Evolutionary conservation across 371 early-diverging fungal genomes (phyloP).

Genomic region (Agmasoma carcini): DNA sequence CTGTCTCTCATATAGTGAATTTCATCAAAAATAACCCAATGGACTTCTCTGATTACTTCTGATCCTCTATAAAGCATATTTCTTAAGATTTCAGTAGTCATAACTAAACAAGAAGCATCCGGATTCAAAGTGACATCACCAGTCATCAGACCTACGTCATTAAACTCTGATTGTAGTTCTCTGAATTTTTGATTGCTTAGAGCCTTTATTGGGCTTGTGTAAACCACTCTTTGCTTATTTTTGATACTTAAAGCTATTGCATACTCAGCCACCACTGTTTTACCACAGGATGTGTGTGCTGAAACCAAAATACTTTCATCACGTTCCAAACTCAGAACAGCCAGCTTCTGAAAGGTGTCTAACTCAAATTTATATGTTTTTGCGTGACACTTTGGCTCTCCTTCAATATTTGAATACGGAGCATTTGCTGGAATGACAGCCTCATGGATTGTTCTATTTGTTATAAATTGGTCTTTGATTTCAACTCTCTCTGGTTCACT

Average conservation of each 20-base stretch:
- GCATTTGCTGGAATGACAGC: conserved; percentile 45
- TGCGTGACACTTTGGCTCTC: conserved; percentile 57
- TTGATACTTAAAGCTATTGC: conserved; percentile 82
- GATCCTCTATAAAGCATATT: conserved; percentile 95
- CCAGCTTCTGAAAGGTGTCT: conserved; percentile 89
- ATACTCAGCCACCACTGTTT: conserved; percentile 98
- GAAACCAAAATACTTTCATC: conserved; percentile 87
- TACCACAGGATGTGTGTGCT: conserved; percentile 97
- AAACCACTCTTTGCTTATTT: conserved; percentile 88
- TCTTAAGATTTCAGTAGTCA: conserved; percentile 98
- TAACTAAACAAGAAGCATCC: conserved; percentile 82
- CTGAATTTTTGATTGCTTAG: conserved; percentile 96
- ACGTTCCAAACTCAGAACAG: conserved; percentile 74
- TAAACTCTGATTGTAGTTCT: conserved; percentile 82
- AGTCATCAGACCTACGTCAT: conserved; percentile 95
- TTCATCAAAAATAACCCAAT: conserved; percentile 98
- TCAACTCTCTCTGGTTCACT: conserved; percentile 19
- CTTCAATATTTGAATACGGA: conserved; percentile 28
- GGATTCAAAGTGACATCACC: conserved; percentile 98
- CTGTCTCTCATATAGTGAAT: conserved; percentile 89
- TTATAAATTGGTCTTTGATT: conserved; percentile 20
- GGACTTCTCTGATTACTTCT: conserved; percentile 90
- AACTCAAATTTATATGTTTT: conserved; percentile 76
- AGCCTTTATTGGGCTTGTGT: conserved; percentile 97
- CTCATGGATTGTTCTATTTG: conserved; percentile 44